Conservation (phyloP, 192 early-diverging fungal species). For the Geranomyces variabilis region DNA sequence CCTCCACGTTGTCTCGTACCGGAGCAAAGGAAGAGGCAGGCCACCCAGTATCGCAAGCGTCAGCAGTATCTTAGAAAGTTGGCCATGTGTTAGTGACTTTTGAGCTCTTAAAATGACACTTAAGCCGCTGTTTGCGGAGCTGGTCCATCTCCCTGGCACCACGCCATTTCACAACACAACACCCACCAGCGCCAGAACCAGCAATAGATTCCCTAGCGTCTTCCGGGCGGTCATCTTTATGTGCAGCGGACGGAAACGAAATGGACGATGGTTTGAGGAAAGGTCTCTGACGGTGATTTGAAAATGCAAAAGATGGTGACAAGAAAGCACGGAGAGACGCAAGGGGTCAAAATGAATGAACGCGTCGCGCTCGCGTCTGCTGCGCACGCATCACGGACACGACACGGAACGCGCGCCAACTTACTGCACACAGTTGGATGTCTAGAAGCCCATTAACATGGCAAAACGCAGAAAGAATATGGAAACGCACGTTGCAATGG, state of each 20-base stretch:
- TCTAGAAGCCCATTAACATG: no score
- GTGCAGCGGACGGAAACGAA: neutral
- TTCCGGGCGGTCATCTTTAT: slow-evolving; percentile 4
- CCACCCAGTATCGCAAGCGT: slow-evolving; percentile 24
- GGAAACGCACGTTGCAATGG: no score
- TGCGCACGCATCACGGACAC: no score
- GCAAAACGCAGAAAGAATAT: no score
- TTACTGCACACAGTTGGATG: no score
- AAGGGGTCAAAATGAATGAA: neutral
- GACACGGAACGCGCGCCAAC: no score
- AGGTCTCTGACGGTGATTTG: neutral
- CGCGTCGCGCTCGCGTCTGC: neutral
- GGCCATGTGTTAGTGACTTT: neutral
- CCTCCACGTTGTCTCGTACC: no score
- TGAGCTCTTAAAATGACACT: neutral
- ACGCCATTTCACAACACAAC: no score
- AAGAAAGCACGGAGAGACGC: neutral
- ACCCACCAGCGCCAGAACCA: slow-evolving; percentile 1
- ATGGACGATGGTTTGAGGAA: neutral
- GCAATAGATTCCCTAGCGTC: slow-evolving; percentile 1
- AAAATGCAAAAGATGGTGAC: neutral
- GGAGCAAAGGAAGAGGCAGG: slow-evolving; percentile 20
- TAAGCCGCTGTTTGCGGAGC: neutral
- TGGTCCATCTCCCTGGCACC: no score
- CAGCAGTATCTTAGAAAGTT: slow-evolving; percentile 8